These are phyloP conservation scores for Chlorella variabilis DNA, from an alignment of 163 green algal genomes.

Conservation along the genomic window DNA sequence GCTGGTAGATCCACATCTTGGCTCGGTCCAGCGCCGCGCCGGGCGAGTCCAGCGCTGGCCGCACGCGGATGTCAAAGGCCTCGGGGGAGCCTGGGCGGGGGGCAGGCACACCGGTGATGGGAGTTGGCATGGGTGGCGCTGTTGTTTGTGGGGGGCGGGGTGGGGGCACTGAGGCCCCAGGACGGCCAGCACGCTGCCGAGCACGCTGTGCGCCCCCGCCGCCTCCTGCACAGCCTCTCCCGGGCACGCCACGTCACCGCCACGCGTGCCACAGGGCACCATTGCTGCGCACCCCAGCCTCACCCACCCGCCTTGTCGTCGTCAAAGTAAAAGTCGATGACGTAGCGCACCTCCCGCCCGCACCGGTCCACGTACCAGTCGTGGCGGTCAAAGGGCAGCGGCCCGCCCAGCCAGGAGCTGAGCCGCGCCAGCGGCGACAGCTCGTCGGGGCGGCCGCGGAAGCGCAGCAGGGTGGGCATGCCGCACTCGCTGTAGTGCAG, in stretches of 20 bases:
- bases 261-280: too few relatives aligned
- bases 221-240: too few relatives aligned
- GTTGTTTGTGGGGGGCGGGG: not conserved
- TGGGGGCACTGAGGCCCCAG: too few relatives aligned
- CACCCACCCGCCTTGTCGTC: slow-evolving; percentile 87
- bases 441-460: slow-evolving; percentile 90
- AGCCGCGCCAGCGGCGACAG: slow-evolving; percentile 87
- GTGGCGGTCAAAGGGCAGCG: slow-evolving; percentile 94
- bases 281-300: not conserved
- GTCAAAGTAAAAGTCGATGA: slow-evolving; percentile 99
- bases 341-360: slow-evolving; percentile 92
- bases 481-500: slow-evolving; percentile 81
- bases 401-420: slow-evolving; percentile 66
- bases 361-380: slow-evolving; percentile 96
- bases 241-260: too few relatives aligned
- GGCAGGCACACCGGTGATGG: not conserved
- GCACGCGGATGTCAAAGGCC: slow-evolving; percentile 86
- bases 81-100: slow-evolving; percentile 49
- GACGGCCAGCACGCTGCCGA: too few relatives aligned
- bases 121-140: not conserved
- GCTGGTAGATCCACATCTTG: slow-evolving; percentile 93
- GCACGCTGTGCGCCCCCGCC: too few relatives aligned
- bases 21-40: slow-evolving; percentile 78
- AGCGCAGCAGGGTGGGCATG: slow-evolving; percentile 82
- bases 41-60: slow-evolving; percentile 87